Base-by-base conservation (phyloP, 2,329 filamentous ascomycete species). In the Phaeosphaeria sp. region DNA sequence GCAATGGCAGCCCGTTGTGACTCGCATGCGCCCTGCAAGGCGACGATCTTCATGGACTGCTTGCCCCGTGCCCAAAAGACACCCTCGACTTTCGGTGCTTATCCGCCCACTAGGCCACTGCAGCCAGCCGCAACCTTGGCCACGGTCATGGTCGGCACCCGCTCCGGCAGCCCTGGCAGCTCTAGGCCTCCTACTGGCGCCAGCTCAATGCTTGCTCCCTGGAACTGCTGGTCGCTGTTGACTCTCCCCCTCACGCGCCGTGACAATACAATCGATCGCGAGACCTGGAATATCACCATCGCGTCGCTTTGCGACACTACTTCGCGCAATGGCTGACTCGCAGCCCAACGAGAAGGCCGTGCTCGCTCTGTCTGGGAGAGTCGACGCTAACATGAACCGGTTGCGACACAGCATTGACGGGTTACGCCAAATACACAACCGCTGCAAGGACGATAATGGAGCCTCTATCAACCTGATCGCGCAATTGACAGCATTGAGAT, bases 391-490 rank as follows among this genome's bases (percentile, higher is more conserved):
- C 62, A 71, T 71, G 59, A 67, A 72, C 49, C 62, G 69, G 24
- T 59, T 75, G 57, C 72, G 74, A 45, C 65, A 70, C 49, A 66
- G 64, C 40, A 75, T 75, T 55, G 68, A 74, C 54, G 64, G 63
- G 39, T 59, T 76, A 56, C 68, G 74, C 33, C 68, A 73, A 50
- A 72, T 76, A 39, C 73, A 75, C 67, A 71, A 76, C 55, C 72
- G 66, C 44, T 74, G 67, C 66, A 71, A 63, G 47, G 72, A 72
- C 59, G 58, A 61, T 63, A 67, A 68, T 57, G 65, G 62, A 48
- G 67, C 66, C 7, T 71, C 68, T 18, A 76, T 76, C 60, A 75
- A 76, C 50, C 64, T 76, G 20, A 75, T 76, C 58, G 74, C 74
- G 46, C 73, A 76, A 52, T 52, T 75, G 30, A 73, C 73, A 1